Percentiles rank a stretch among this genome's conserved stretches.
Evolutionary conservation across 768 basidiomycete genomes (phyloP).

Genomic region (Cystobasidium ongulense): DNA sequence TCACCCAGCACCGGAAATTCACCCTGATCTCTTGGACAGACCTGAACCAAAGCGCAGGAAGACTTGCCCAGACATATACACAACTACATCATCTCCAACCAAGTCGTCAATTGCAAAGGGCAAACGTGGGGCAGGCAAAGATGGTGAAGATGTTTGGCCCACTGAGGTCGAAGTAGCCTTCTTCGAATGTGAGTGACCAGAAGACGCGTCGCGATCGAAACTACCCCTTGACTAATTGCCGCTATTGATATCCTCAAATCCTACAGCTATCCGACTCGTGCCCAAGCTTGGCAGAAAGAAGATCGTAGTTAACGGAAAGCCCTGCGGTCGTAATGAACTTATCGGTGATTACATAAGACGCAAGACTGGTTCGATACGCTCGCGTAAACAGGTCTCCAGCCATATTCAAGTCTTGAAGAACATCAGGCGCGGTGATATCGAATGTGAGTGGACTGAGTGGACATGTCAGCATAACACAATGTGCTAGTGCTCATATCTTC

Average conservation of each 20-base stretch:
- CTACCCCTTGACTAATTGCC: not conserved
- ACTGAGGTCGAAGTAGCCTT: constrained; percentile 39
- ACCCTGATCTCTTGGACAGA: constrained; percentile 2
- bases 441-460: constrained; percentile 39
- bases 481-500: not conserved
- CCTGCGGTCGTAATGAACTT: constrained; percentile 46
- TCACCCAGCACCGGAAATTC: not conserved
- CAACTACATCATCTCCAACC: not conserved
- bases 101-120: not conserved
- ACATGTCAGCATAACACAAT: too few relatives aligned
- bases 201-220: not conserved
- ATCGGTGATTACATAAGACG: constrained; percentile 44
- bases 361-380: constrained; percentile 41
- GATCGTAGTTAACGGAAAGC: constrained; percentile 43
- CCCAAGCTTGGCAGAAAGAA: constrained; percentile 44
- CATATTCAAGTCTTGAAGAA: constrained; percentile 47
- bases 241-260: not conserved
- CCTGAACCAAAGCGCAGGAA: constrained; percentile 32
- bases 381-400: constrained; percentile 46
- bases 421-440: constrained; percentile 33
- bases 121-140: constrained; percentile 4
- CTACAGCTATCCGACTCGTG: constrained; percentile 36
- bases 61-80: constrained; percentile 25
- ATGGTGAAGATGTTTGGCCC: constrained; percentile 41
- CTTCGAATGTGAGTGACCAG: constrained; percentile 33